phyloP scores from a whole-genome alignment of 768 basidiomycete species.

The Russula sp. region DNA sequence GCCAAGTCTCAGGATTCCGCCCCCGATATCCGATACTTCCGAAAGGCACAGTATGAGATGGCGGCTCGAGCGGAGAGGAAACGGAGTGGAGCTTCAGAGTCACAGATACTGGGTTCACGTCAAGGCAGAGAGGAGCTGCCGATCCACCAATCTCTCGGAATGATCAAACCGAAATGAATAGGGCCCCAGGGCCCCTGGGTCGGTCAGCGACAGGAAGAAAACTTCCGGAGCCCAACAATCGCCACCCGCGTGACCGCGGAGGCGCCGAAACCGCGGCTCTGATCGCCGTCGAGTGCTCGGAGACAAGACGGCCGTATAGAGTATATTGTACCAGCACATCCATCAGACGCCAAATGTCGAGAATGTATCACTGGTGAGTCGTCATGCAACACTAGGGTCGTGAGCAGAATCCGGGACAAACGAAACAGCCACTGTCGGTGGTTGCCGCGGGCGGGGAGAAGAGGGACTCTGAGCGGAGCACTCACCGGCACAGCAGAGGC shows the following conservation, averaged over 20 bases:
- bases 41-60: background rate
- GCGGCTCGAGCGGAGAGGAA: background rate
- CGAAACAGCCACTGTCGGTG: background rate
- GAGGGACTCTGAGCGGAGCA: background rate
- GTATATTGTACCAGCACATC: background rate
- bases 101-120: background rate
- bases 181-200: no score
- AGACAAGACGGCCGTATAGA: background rate
- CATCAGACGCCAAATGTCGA: background rate
- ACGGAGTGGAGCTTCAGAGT: background rate
- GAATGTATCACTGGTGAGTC: background rate
- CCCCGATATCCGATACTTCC: background rate
- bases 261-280: background rate
- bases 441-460: constrained; percentile 1
- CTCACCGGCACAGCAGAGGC: background rate
- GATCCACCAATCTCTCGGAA: constrained; percentile 24
- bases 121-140: background rate
- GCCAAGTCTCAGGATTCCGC: background rate
- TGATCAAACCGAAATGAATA: background rate
- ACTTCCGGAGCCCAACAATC: background rate
- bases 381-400: background rate
- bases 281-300: constrained; percentile 3
- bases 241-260: background rate
- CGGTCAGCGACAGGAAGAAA: constrained; percentile 4
- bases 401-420: background rate